Base-by-base conservation (phyloP, 2,329 filamentous ascomycete genomes). In the Ramularia endophylla region DNA sequence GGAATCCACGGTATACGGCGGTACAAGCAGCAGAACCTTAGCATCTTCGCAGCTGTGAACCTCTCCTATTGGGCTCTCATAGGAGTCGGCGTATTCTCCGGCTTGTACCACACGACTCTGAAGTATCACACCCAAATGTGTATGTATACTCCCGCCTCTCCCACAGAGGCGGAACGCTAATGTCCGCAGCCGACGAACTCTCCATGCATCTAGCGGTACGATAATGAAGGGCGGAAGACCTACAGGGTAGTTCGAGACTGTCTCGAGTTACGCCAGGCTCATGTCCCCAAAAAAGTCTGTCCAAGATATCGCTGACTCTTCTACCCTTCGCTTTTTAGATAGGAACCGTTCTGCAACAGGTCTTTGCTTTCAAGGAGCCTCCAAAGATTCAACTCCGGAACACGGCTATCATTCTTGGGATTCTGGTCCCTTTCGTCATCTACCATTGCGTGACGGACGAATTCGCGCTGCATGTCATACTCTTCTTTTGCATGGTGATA, bases 391-490 rank as follows among this genome's bases (percentile, higher is more conserved):
- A 55, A 25, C 40, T 53, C 3, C 44, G 51, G 3, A 52, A 52
- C 43, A 44, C 51, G 3, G 47, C 51, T 7, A 50, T 55, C 18
- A 55, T 57, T 11, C 27, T 55, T 1, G 49, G 49, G 11, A 40
- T 53, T 22, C 41, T 57, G 11, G 36, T 53, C 1, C 49, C 54
- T 1, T 57, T 57, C 41, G 43, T 55, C 18, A 55, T 54, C 38
- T 57, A 57, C 45, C 54, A 55, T 40, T 57, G 52, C 41, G 39
- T 55, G n/a, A 50, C 54, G n/a, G 54, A 57, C 37, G 54, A 57
- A 35, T 57, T 57, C 31, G 38, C 51, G 13, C 34, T 53, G 13
- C 54, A 57, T 18, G 46, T 55, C n/a, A 32, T 51, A 8, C 38
- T 57, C 12, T 57, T 57, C 48, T 51, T 57, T 40, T 35, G 46